phyloP scores from a whole-genome alignment of 2,329 filamentous ascomycete species.

The Hymenotorrendiella dingleyae region DNA sequence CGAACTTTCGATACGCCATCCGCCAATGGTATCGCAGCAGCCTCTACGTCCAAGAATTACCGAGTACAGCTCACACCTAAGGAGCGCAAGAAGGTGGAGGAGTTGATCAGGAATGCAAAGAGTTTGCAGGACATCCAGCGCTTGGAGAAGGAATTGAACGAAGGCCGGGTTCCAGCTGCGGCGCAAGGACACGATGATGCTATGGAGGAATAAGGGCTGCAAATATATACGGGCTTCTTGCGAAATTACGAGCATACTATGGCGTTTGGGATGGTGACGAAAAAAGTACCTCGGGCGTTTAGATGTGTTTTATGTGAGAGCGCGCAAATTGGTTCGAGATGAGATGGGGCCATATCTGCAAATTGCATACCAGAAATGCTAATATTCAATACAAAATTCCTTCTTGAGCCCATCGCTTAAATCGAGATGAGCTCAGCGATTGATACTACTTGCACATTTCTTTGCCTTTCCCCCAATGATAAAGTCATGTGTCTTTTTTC shows the following conservation, averaged over 20 bases:
- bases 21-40: slow-evolving; percentile 39
- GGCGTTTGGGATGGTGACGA: slow-evolving; percentile 12
- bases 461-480: no score
- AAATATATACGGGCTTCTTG: no score
- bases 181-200: slow-evolving; percentile 47
- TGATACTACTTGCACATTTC: no score
- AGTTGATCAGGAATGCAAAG: slow-evolving; percentile 81
- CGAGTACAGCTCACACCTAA: slow-evolving; percentile 80
- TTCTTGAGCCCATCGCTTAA: no score
- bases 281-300: slow-evolving; percentile 7
- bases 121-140: slow-evolving; percentile 85
- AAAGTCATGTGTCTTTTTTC: no score
- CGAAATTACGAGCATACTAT: slow-evolving; percentile 2
- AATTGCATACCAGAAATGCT: no score
- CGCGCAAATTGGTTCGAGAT: neutral
- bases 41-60: slow-evolving; percentile 57
- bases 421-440: no score
- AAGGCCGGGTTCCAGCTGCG: slow-evolving; percentile 75
- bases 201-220: slow-evolving; percentile 54
- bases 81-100: slow-evolving; percentile 79
- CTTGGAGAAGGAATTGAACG: slow-evolving; percentile 86
- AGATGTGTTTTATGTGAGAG: neutral
- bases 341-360: neutral
- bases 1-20: slow-evolving; percentile 59
- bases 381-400: no score